A percentile compares a stretch with the other conserved stretches of the same genome.
These are phyloP conservation scores for Fraxinus paxiana DNA, from an alignment of 305 asterid species.

Conservation along the genomic window DNA sequence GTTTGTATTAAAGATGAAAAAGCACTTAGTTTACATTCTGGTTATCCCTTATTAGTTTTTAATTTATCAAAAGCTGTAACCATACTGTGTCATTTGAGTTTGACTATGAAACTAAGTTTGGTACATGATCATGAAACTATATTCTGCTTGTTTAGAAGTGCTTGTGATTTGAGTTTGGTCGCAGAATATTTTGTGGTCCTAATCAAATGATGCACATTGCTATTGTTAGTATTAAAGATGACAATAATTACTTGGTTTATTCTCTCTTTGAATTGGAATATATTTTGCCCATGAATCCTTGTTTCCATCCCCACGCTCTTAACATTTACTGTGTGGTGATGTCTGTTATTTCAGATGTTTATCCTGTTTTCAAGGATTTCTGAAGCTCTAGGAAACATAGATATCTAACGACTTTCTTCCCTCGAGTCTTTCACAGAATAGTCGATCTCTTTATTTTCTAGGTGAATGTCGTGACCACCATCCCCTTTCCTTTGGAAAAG, in stretches of 20 bases:
- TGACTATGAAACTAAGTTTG: neutral
- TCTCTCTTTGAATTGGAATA: neutral
- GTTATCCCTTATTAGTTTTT: conserved; percentile 1
- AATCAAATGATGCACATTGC: neutral
- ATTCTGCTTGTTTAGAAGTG: neutral
- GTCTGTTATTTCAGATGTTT: neutral
- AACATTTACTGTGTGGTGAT: neutral
- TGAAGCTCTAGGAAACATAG: neutral
- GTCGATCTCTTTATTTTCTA: neutral
- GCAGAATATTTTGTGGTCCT: neutral
- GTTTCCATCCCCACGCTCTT: neutral
- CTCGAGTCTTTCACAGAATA: neutral
- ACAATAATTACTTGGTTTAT: neutral
- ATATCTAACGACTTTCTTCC: neutral
- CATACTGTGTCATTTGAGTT: neutral
- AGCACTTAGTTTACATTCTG: neutral
- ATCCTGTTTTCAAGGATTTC: neutral
- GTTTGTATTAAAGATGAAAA: neutral
- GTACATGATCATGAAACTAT: neutral
- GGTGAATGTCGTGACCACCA: neutral
- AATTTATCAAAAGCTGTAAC: conserved; percentile 5
- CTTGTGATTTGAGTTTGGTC: neutral
- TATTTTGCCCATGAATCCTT: neutral
- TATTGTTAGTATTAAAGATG: neutral
- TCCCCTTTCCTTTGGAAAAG: neutral